Base-by-base conservation (phyloP, 768 basidiomycete species). In the Mycena haematopus region DNA sequence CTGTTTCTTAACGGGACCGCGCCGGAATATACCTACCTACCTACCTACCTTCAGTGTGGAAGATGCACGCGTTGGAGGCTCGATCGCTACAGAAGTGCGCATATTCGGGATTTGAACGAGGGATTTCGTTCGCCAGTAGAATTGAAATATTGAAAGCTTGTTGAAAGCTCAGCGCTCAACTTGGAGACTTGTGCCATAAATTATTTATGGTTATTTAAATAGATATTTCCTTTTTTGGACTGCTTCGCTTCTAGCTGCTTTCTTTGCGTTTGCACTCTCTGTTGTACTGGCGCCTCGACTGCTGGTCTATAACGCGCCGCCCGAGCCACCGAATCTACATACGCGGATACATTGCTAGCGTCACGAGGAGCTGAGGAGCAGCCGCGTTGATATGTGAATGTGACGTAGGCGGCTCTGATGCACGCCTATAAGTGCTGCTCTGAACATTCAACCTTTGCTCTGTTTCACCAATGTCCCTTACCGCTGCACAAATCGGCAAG, bases 401-500 rank as follows among this genome's bases (percentile, higher is more conserved):
- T 52, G 58, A 53, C 52, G 51, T 53, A 53, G 6, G 29, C 25
- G 10, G 15, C 15, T 17, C 31, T 35, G 29, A 45, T 44, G 42
- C 40, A 52, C 33, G 35, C 33, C 40, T n/a, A 35, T 49, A 49
- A 24, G 13, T 42, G 38, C 35, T 5, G 25, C 9, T 10, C 31
- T n/a, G 22, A 21, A 27, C 11, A 21, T 21, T 22, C 21, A 22
- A 21, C 5, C 25, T 36, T 11, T 35, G 35, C 27, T 42, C 40
- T 19, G 3, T 17, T 14, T 42, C 44, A 33, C 56, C 29, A 6
- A 60, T 60, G 59, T 60, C 70, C 10, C 54, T 68, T 19, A 51
- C 63, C 14, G 56, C 76, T 17, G 55, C 63, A 10, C 71, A 74
- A 56, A 71, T 33, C 29, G 69, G 10, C 68, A 72, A 40, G 74